phyloP scores from a whole-genome alignment of 2,329 filamentous ascomycete genomes.

The Ilyonectria sp. region DNA sequence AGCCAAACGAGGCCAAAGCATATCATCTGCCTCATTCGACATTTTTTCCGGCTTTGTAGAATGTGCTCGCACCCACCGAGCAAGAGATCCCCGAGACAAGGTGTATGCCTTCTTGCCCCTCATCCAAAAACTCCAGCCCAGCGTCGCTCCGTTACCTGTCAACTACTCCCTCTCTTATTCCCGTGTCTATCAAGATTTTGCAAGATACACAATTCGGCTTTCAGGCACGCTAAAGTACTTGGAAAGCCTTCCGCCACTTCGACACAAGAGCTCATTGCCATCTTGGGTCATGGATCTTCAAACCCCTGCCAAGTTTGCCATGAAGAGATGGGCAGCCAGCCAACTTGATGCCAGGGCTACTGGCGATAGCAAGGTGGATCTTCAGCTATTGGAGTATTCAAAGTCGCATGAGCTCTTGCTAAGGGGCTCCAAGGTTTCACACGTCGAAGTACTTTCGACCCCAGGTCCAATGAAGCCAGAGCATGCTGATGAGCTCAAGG shows the following conservation, averaged over 20 bases:
- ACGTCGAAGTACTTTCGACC: constrained; percentile 25
- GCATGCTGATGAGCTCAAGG: constrained; percentile 19
- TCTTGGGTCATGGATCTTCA: constrained; percentile 38
- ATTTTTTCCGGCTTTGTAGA: constrained; percentile 35
- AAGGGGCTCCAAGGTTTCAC: constrained; percentile 15
- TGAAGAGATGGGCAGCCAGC: constrained; percentile 32
- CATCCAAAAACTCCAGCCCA: constrained; percentile 32
- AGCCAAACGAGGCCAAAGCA: constrained; percentile 14
- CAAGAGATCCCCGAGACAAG: constrained; percentile 35
- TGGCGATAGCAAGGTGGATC: constrained; percentile 27
- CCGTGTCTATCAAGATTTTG: constrained; percentile 33
- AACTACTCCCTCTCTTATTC: constrained; percentile 32
- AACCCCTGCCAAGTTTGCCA: constrained; percentile 32
- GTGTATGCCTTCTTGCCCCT: constrained; percentile 35
- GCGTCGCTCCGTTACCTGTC: constrained; percentile 21
- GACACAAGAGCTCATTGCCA: constrained; percentile 19
- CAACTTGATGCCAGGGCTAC: constrained; percentile 29
- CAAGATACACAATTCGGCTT: constrained; percentile 25
- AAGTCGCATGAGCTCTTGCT: constrained; percentile 18
- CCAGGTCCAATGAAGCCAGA: constrained; percentile 21
- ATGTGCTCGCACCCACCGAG: constrained; percentile 32
- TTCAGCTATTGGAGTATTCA: constrained; percentile 25
- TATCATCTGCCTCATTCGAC: constrained; percentile 27
- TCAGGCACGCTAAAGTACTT: constrained; percentile 32
- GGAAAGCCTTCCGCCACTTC: constrained; percentile 31